Evolutionary conservation across 2,329 filamentous ascomycete genomes (phyloP), one percentile per base, ranked within the genome.

Genomic region (Verticillium longisporum): DNA sequence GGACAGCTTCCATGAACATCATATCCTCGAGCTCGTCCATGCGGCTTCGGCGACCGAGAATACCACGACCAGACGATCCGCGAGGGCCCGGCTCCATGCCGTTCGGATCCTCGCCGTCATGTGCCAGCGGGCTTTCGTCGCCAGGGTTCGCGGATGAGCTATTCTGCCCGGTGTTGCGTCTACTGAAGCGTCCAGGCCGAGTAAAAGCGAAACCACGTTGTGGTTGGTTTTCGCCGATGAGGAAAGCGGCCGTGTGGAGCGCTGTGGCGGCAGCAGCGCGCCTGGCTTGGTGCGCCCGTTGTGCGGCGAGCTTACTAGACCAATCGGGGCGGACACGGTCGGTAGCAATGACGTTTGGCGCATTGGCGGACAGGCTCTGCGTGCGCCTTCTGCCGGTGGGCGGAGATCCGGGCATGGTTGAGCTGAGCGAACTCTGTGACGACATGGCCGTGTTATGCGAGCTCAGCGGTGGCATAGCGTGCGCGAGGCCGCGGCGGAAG

Each of bases 1-100:
- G 83, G 56, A 99, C 96, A 0, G 95, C 95, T 73, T 99, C 95
- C 82, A 95, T 92, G 80, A 98, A 92, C 95, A 99, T 99, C 80
- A 99, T 90, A 57, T 97, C 94, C 72, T 99, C 95, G 0, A 98
- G 82, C 67, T 98, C 93, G 26, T 96, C 91, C 71, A 96, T 86
- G 34, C 91, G 83, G 61, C 71, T 72, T 55, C 80, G 74, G 62
- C 79, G 69, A 60, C 68, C 68, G 15, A 65, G 60, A 2, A 63
- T 33, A 5, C 57, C 67, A 3, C 71, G 72, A 1, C 70, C 70
- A 0, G 75, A 70, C 3, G 71, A 70, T 2, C 66, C 65, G 4
- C 74, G 69, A 6, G 71, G 64, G 6, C 69, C 73, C 1, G 74
- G 71, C 5, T 78, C 77, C 4, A 71, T 69, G 3, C 69, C 70